Percentiles rank a stretch among this genome's conserved stretches.
Evolutionary conservation across 257 asterid species (phyloP).

Genomic region (Dorcoceras hygrometricum): DNA sequence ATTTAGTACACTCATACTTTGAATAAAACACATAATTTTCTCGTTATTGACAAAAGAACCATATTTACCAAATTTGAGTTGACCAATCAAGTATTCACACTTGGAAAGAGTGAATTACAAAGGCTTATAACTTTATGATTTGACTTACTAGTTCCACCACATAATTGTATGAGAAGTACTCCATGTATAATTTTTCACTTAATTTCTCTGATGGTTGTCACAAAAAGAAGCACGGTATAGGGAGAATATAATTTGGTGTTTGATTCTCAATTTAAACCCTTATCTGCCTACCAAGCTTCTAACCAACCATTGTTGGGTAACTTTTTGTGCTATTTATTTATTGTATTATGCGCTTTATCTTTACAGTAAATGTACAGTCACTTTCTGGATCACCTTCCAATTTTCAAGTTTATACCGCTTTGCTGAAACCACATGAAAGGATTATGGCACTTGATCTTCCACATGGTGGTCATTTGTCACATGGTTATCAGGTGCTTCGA

Average conservation of each 20-base stretch:
- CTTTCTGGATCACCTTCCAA: slow-evolving; percentile 96
- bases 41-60: not conserved
- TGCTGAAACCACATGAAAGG: slow-evolving; percentile 91
- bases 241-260: not conserved
- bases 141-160: not conserved
- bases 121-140: not conserved
- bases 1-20: slow-evolving; percentile 1
- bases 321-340: slow-evolving; percentile 14
- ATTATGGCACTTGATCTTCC: slow-evolving; percentile 99
- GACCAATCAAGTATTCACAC: not conserved
- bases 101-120: not conserved
- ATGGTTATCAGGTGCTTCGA: slow-evolving; percentile 89
- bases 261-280: not conserved
- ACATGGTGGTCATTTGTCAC: slow-evolving; percentile 97
- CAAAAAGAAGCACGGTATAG: not conserved
- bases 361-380: slow-evolving; percentile 91
- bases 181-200: not conserved
- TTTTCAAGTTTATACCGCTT: slow-evolving; percentile 93
- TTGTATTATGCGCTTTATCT: slow-evolving; percentile 13
- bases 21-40: not conserved
- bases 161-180: not conserved
- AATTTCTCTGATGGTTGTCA: not conserved
- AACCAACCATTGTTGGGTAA: not conserved
- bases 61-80: not conserved
- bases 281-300: not conserved